Conservation (phyloP, 495 filamentous ascomycete species). For the Bombardia bombarda region DNA sequence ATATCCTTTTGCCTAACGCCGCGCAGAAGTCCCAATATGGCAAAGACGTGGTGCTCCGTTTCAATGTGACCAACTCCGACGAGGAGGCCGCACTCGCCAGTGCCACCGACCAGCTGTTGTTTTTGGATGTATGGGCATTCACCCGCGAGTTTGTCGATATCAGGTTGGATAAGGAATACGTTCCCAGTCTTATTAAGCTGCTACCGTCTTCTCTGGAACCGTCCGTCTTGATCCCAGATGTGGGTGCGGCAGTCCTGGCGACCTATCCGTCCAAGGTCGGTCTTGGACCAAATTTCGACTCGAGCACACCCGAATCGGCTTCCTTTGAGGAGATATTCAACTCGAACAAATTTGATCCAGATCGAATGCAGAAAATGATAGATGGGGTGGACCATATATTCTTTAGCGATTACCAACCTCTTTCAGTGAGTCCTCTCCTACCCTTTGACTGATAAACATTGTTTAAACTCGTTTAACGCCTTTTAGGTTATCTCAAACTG, state of each 20-base stretch:
- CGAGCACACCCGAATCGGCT: conserved; percentile 7
- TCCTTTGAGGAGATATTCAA: too few species aligned
- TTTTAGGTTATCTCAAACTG: conserved; percentile 49
- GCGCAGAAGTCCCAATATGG: conserved; percentile 67
- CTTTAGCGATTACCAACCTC: conserved; percentile 79
- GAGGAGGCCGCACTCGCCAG: conserved; percentile 68
- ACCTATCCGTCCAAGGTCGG: conserved; percentile 55
- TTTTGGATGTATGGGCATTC: conserved; percentile 87
- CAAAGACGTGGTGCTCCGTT: conserved; percentile 78
- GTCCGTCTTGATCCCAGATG: conserved; percentile 74
- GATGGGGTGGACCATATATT: conserved; percentile 57
- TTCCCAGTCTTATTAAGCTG: conserved; percentile 73
- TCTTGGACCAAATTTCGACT: conserved; percentile 7
- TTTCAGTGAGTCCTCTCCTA: conserved; percentile 53
- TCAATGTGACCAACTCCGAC: conserved; percentile 61
- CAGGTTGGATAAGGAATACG: conserved; percentile 65
- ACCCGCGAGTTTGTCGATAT: conserved; percentile 83
- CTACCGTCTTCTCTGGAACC: conserved; percentile 68
- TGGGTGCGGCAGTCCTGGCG: conserved; percentile 66
- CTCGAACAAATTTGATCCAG: too few species aligned
- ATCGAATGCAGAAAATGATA: conserved; percentile 27
- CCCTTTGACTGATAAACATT: not conserved
- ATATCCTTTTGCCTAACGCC: too few species aligned
- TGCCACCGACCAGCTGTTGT: conserved; percentile 65
- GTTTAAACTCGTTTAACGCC: conserved; percentile 5